phyloP scores from a whole-genome alignment of 495 filamentous ascomycete species.

The Trichoderma gamsii region DNA sequence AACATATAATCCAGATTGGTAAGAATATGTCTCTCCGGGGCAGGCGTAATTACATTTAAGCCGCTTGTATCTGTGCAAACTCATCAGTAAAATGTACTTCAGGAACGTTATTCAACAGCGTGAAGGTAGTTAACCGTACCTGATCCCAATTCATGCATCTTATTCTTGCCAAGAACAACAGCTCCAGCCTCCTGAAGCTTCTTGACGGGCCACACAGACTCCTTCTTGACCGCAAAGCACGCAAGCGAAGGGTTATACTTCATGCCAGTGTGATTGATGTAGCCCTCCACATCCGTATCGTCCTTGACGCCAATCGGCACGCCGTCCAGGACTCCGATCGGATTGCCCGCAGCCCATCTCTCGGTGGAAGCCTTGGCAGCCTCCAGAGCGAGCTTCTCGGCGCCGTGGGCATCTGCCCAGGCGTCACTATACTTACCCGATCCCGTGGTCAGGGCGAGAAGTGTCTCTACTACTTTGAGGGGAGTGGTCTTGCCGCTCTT shows the following conservation, averaged over 20 bases:
- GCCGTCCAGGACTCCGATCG: conserved; percentile 68
- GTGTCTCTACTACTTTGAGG: conserved; percentile 56
- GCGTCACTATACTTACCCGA: conserved; percentile 63
- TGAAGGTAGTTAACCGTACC: conserved; percentile 31
- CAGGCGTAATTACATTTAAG: background rate
- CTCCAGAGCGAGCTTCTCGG: conserved; percentile 52
- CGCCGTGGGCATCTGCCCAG: conserved; percentile 52
- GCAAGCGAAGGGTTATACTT: conserved; percentile 30
- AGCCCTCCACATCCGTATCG: conserved; percentile 71
- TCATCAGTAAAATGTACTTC: background rate
- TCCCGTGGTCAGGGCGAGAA: conserved; percentile 64
- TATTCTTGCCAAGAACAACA: conserved; percentile 76
- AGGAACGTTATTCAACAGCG: conserved; percentile 16
- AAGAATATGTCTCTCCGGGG: too few species aligned
- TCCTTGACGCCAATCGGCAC: conserved; percentile 86
- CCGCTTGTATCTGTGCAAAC: conserved; percentile 3
- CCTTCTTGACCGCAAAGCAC: conserved; percentile 29
- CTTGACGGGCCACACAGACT: conserved; percentile 62
- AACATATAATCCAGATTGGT: background rate
- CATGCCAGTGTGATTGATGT: conserved; percentile 56
- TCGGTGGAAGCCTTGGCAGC: conserved; percentile 66
- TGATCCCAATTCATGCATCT: conserved; percentile 84
- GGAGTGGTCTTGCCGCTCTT: conserved; percentile 63
- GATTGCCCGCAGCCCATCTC: conserved; percentile 58
- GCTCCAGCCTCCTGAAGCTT: conserved; percentile 74